Evolutionary conservation across 306 rosid genomes (phyloP).

Genomic region (Acacia confusa): DNA sequence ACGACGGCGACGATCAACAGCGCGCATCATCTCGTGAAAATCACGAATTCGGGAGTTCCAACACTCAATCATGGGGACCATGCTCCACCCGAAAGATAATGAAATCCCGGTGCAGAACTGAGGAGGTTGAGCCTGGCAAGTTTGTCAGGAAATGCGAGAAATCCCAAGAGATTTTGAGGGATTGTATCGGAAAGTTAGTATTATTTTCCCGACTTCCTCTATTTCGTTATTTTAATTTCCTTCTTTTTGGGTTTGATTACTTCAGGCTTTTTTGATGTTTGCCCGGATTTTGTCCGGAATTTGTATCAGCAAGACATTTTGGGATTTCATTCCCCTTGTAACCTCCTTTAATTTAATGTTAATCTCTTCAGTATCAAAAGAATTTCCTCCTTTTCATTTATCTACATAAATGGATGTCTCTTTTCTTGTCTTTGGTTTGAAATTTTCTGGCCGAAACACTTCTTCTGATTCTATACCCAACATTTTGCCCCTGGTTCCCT

Average conservation of each 20-base stretch:
- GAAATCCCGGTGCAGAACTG: constrained; percentile 69
- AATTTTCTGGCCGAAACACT: not conserved
- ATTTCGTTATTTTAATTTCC: not conserved
- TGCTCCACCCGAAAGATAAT: constrained; percentile 62
- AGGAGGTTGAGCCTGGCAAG: constrained; percentile 85
- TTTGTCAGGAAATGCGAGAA: constrained; percentile 78
- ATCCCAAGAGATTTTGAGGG: constrained; percentile 70
- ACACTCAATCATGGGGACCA: constrained; percentile 28
- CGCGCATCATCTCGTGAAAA: constrained; percentile 19
- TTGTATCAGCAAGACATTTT: no score
- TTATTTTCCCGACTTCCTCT: not conserved
- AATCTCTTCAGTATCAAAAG: no score
- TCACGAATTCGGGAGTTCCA: not conserved
- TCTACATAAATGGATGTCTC: not conserved
- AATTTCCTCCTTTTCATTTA: not conserved
- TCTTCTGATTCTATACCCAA: not conserved
- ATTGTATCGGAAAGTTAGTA: constrained; percentile 62
- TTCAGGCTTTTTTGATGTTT: no score
- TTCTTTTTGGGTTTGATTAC: no score
- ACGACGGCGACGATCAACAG: constrained; percentile 35
- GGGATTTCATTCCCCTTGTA: no score
- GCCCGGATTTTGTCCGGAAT: no score
- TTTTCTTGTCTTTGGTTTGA: not conserved
- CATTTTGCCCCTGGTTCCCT: not conserved
- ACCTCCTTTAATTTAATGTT: no score